Percentiles rank a stretch among this genome's conserved stretches.
phyloP scores from a whole-genome alignment of 345 rosid genomes.

The Hibiscus mutabilis region DNA sequence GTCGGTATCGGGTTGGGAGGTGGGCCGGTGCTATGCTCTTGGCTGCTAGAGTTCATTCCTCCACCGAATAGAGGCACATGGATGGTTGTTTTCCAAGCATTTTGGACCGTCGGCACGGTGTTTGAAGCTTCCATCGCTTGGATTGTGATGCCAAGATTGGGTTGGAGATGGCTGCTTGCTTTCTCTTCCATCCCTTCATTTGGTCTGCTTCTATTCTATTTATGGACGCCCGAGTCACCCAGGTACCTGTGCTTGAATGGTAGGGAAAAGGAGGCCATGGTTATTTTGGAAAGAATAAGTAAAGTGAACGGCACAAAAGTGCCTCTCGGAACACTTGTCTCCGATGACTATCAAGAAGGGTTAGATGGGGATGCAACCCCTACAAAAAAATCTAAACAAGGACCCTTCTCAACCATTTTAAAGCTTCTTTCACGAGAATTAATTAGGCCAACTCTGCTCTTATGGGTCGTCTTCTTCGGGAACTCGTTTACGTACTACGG shows the following conservation, averaged over 20 bases:
- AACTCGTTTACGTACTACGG: conserved; percentile 90
- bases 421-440: conserved; percentile 67
- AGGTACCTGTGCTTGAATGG: conserved; percentile 75
- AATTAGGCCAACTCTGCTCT: conserved; percentile 57
- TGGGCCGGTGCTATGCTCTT: conserved; percentile 79
- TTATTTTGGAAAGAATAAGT: conserved; percentile 59
- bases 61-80: conserved; percentile 82
- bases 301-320: conserved; percentile 41
- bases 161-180: conserved; percentile 95
- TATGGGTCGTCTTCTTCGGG: conserved; percentile 84
- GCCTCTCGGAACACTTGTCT: conserved; percentile 63
- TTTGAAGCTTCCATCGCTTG: conserved; percentile 84
- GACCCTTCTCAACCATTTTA: conserved; percentile 33
- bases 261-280: conserved; percentile 51
- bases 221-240: conserved; percentile 72
- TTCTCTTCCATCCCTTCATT: conserved; percentile 68
- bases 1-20: conserved; percentile 96
- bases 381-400: conserved; percentile 32
- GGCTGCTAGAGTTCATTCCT: conserved; percentile 90
- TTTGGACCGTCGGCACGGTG: conserved; percentile 83
- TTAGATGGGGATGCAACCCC: conserved; percentile 27
- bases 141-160: conserved; percentile 82
- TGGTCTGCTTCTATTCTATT: conserved; percentile 70
- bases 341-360: conserved; percentile 39
- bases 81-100: conserved; percentile 83